Base-by-base conservation (phyloP, 108 stramenopile genomes). In the Skeletonema grethae region DNA sequence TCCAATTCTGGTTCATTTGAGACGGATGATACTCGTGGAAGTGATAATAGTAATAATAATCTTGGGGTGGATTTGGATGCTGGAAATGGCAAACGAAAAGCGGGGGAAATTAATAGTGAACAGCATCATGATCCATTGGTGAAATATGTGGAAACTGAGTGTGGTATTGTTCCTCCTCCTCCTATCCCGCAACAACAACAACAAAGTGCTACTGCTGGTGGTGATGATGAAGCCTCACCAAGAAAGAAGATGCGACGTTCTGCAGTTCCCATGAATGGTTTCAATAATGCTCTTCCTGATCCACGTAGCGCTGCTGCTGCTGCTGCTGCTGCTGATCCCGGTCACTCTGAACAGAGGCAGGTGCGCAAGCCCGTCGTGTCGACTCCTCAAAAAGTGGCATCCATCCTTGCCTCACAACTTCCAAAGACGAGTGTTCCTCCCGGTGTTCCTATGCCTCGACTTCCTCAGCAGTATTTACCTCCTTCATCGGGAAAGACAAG, bases 311-410 rank as follows among this genome's bases (percentile, higher is more conserved):
- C 9, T 29, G 29, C 5, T 29, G 24, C 25, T 16, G 20, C 64
- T 46, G 32, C 25, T 28, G 25, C 25, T 28, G 25, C 25, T 28
- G 25, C 25, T 28, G 25, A 0, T 28, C 18, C 20, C 22, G 29
- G 24, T 16, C n/a, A n/a, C 22, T 2, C 16, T 24, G 8, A 25
- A 65, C 41, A 36, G 43, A 16, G 29, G 43, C 16, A 65, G 3
- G 12, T 13, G 25, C 29, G 28, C 9, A n/a, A 34, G 61, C 38
- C 41, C 4, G 43, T 29, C 7, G 36, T 66, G 43, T 48, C 65
- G 6, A 66, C 65, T 13, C 65, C 65, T 50, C 46, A 66, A 32
- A 66, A 66, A 24, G 65, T 66, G 24, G 65, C 65, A 5, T 29
- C 45, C 7, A 66, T 66, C 31, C 46, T 66, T 3, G 65, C 65